Evolutionary conservation across 768 basidiomycete species (phyloP), one percentile per base, ranked within the genome.

Genomic region (Pisolithus microcarpus): DNA sequence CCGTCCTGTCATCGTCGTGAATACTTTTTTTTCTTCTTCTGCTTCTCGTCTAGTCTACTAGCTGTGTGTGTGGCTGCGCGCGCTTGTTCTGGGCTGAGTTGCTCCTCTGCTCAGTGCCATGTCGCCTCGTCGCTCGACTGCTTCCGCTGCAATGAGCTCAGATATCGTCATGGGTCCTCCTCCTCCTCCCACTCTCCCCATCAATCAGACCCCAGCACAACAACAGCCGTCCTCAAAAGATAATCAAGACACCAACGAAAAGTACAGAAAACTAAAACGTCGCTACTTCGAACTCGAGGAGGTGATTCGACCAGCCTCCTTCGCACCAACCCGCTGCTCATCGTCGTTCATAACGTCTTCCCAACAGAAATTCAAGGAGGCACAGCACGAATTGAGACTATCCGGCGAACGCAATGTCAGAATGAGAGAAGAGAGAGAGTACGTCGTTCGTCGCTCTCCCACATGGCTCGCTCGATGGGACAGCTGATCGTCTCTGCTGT

Each of bases 281-380:
- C 78, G 79, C 38, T 84, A 78, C 63, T 76, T 77, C 56, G 82
- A 84, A 49, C 75, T 86, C 38, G 82, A 86, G 58, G 80, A 87
- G 78, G 86, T 87, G 49, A 58, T 69, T 43, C 37, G 39, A 43
- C 21, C 43, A 24, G 42, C 19, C 6, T 30, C 23, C 45, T 43
- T 31, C 23, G 10, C 38, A 36, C 43, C 48, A 16, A 37, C 37
- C 24, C 28, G 34, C 46, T 15, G 28, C 46, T 15, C 16, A 30
- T 31, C 58, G 62, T 69, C 55, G 63, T 59, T 60, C 58, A 47
- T 58, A 4, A 23, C n/a, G 7, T 21, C 39, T 18, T 19, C 4
- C 34, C 24, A 52, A 50, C 67, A 85, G 80, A 76, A 78, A 74
- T 73, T 76, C 64, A 79, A 83, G 67, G 82, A 82, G 58, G 70